Evolutionary conservation across 257 asterid species (phyloP), one percentile per base, ranked within the genome.

Genomic region (Jacaranda copaia): DNA sequence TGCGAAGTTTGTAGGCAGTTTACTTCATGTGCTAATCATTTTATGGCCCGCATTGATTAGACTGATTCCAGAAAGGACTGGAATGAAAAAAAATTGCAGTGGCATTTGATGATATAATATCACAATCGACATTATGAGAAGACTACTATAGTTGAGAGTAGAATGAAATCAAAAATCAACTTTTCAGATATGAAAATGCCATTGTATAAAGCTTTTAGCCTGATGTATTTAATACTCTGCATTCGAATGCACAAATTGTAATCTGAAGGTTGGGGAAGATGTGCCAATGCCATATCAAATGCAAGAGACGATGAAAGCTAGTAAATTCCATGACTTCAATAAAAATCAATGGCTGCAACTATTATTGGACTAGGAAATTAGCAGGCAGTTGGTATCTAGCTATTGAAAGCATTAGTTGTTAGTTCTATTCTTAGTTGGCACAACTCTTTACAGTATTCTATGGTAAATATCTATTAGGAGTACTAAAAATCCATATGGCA

Each of bases 181-280:
- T 73, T 25, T 25, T 70, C 48, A n/a, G 53, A 48, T 60, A 52
- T 39, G 12, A 40, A 58, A 57, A 5, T 56, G 69, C 16, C 45
- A 35, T 48, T 66, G 38, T 36, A 16, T 6, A 13, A 70, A 59
- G 59, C 76, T 40, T 77, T 77, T 67, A 45, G 64, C 42, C 15
- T 32, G 36, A 25, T 77, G 55, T 57, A 15, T 45, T 45, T n/a
- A n/a, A 48, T 25, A 39, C 39, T 57, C 20, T 65, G 58, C 5
- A 38, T 42, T 35, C 14, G 35, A 70, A 70, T 36, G 61, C n/a
- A 40, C 78, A 16, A 61, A 49, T 9, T 42, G 56, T 7, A 76
- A 66, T 56, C 35, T 55, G 36, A 25, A 67, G 36, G 9, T 7
- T 42, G 5, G 20, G 43, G 18, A 32, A 45, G 20, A 43, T 32